A percentile compares a stretch with the other conserved stretches of the same genome.
These are phyloP conservation scores for Naumovozyma castellii DNA, from an alignment of 805 yeast species.

Conservation along the genomic window DNA sequence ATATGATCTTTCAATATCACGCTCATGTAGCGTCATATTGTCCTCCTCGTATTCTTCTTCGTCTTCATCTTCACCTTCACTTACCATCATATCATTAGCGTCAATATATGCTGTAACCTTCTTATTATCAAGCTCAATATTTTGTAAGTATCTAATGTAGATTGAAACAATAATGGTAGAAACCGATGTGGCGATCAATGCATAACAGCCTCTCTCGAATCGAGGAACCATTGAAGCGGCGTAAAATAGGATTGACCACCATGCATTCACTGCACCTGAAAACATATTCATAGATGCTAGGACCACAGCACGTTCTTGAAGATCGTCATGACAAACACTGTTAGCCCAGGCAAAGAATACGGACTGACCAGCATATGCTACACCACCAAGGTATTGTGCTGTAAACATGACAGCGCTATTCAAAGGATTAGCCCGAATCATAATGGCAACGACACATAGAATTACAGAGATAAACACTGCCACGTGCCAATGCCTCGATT, in stretches of 20 bases:
- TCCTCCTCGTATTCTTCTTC: conserved; percentile 12
- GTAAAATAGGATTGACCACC: conserved; percentile 52
- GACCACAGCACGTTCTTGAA: conserved; percentile 55
- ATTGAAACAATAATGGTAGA: conserved; percentile 35
- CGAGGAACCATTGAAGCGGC: conserved; percentile 44
- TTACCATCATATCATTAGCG: conserved; percentile 20
- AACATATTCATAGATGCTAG: conserved; percentile 61
- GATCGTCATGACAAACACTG: conserved; percentile 46
- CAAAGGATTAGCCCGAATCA: conserved; percentile 37
- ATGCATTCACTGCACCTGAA: conserved; percentile 52
- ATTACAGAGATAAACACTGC: conserved; percentile 37
- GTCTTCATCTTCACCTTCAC: conserved; percentile 14
- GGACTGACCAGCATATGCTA: conserved; percentile 51
- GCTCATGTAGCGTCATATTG: conserved; percentile 2
- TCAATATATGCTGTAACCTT: conserved; percentile 19
- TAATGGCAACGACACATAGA: conserved; percentile 39
- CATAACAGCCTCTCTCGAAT: conserved; percentile 45
- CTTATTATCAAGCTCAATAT: conserved; percentile 27
- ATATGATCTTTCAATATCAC: neutral
- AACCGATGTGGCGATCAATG: conserved; percentile 45
- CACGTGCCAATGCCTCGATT: conserved; percentile 42
- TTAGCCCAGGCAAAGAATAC: conserved; percentile 58
- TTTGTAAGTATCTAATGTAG: conserved; percentile 36
- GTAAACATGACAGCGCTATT: conserved; percentile 35
- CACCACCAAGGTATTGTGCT: conserved; percentile 48